A percentile compares a stretch with the other conserved stretches of the same genome.
Evolutionary conservation across 1,284 basidiomycete genomes (phyloP).

Genomic region (Violaceomyces palustris): DNA sequence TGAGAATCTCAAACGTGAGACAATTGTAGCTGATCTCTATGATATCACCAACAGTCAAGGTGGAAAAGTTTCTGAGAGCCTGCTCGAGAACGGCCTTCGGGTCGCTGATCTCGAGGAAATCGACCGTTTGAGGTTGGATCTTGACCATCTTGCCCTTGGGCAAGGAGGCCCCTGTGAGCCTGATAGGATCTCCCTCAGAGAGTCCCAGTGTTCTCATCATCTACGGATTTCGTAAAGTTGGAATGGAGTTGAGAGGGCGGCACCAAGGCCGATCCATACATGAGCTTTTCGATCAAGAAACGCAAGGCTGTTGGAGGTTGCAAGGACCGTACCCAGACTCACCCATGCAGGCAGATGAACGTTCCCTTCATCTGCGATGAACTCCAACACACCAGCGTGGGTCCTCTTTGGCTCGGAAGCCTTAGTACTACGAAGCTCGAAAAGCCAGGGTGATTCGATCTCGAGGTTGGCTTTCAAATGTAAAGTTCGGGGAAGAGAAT

Average conservation of each 20-base stretch:
- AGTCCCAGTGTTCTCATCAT: slow-evolving; percentile 96
- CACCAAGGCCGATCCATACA: no score
- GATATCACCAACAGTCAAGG: slow-evolving; percentile 55
- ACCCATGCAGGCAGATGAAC: slow-evolving; percentile 94
- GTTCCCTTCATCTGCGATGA: slow-evolving; percentile 93
- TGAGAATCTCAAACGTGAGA: slow-evolving; percentile 86
- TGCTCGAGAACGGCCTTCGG: slow-evolving; percentile 96
- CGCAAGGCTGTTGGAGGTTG: no score
- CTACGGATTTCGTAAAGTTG: slow-evolving; percentile 52
- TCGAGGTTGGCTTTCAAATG: slow-evolving; percentile 67
- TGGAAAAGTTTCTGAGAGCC: slow-evolving; percentile 86
- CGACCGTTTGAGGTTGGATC: slow-evolving; percentile 87
- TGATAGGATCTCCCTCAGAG: slow-evolving; percentile 89
- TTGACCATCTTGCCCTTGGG: slow-evolving; percentile 95
- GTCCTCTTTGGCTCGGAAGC: slow-evolving; percentile 57
- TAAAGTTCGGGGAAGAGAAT: slow-evolving; percentile 3
- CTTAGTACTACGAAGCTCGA: slow-evolving; percentile 80
- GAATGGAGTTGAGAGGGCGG: no score
- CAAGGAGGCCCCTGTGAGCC: slow-evolving; percentile 79
- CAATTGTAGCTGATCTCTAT: slow-evolving; percentile 59
- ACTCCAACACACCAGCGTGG: slow-evolving; percentile 95
- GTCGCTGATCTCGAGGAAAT: slow-evolving; percentile 84
- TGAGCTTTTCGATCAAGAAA: no score
- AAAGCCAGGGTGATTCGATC: slow-evolving; percentile 90
- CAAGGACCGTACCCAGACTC: slow-evolving; percentile 33